A percentile compares a stretch with the other conserved stretches of the same genome.
These are phyloP conservation scores for Microcyclospora pomicola DNA, from an alignment of 2,329 filamentous ascomycete species.

Conservation along the genomic window DNA sequence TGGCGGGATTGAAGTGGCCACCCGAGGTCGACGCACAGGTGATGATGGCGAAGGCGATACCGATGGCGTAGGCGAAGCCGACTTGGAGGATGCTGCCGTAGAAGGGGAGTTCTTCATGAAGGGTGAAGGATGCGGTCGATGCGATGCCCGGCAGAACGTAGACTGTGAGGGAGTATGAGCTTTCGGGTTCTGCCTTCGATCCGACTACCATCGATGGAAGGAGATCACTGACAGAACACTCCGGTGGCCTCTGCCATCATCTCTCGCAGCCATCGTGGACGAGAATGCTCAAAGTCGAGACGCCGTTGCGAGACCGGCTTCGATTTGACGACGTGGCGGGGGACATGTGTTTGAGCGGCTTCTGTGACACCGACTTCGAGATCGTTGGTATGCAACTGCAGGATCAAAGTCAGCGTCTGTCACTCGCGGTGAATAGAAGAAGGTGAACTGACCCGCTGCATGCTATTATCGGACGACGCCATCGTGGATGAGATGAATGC, in stretches of 20 bases:
- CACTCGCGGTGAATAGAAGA: background rate
- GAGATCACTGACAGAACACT: conserved; percentile 33
- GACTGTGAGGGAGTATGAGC: conserved; percentile 1
- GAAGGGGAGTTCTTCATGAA: conserved; percentile 30
- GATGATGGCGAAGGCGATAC: conserved; percentile 47
- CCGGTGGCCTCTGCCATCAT: conserved; percentile 43
- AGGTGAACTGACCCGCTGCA: background rate
- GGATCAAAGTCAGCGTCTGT: no score
- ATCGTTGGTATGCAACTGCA: conserved; percentile 18
- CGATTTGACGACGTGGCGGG: conserved; percentile 35
- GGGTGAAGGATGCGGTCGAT: conserved; percentile 38
- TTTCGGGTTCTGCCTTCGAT: no score
- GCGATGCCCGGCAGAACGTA: conserved; percentile 36
- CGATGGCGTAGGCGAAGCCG: conserved; percentile 42
- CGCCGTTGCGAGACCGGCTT: conserved; percentile 40
- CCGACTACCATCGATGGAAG: conserved; percentile 28
- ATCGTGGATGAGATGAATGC: conserved; percentile 1
- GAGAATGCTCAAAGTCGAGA: conserved; percentile 40
- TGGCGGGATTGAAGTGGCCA: conserved; percentile 23
- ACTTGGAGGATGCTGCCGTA: conserved; percentile 43
- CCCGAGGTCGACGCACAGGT: conserved; percentile 41
- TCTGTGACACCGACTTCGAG: conserved; percentile 42
- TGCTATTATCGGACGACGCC: background rate
- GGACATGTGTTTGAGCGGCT: conserved; percentile 37
- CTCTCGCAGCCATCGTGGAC: conserved; percentile 42